phyloP scores from a whole-genome alignment of 1,139 yeast genomes.

The Geotrichum reessii region DNA sequence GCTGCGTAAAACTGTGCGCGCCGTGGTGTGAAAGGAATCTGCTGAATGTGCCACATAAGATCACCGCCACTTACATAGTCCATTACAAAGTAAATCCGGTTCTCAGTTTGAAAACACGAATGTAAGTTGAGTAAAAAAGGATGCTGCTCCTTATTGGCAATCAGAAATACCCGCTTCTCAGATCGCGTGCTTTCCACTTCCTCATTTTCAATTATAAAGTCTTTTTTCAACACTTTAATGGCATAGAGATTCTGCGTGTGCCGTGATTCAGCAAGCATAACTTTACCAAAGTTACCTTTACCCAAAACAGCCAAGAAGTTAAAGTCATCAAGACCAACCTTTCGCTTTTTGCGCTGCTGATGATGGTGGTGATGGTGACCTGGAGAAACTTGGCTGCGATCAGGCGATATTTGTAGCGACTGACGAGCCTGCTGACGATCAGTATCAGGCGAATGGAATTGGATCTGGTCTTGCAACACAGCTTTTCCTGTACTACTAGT shows the following conservation, averaged over 20 bases:
- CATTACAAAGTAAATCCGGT: slow-evolving; percentile 95
- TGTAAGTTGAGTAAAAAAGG: slow-evolving; percentile 87
- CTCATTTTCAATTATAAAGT: slow-evolving; percentile 87
- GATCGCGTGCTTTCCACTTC: slow-evolving; percentile 93
- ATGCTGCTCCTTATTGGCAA: slow-evolving; percentile 85
- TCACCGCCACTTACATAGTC: slow-evolving; percentile 97
- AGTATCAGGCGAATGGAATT: neutral
- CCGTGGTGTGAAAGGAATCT: slow-evolving; percentile 77
- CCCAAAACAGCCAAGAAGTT: slow-evolving; percentile 90
- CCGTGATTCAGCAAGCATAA: slow-evolving; percentile 90
- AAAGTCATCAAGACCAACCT: slow-evolving; percentile 91
- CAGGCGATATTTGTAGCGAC: slow-evolving; percentile 6
- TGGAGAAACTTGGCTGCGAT: slow-evolving; percentile 17
- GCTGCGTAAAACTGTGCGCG: slow-evolving; percentile 98
- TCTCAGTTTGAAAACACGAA: slow-evolving; percentile 96
- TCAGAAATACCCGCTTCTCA: slow-evolving; percentile 83
- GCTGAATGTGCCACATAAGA: slow-evolving; percentile 98
- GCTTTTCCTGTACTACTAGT: neutral
- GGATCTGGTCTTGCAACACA: slow-evolving; percentile 2
- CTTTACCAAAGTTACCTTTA: slow-evolving; percentile 96
- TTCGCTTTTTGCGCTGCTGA: slow-evolving; percentile 39
- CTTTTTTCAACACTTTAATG: slow-evolving; percentile 90
- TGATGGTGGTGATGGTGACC: neutral
- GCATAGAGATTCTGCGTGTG: slow-evolving; percentile 78
- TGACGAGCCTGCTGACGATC: neutral